Evolutionary conservation across 805 yeast species (phyloP).

Genomic region (Ogataea paraovalis): DNA sequence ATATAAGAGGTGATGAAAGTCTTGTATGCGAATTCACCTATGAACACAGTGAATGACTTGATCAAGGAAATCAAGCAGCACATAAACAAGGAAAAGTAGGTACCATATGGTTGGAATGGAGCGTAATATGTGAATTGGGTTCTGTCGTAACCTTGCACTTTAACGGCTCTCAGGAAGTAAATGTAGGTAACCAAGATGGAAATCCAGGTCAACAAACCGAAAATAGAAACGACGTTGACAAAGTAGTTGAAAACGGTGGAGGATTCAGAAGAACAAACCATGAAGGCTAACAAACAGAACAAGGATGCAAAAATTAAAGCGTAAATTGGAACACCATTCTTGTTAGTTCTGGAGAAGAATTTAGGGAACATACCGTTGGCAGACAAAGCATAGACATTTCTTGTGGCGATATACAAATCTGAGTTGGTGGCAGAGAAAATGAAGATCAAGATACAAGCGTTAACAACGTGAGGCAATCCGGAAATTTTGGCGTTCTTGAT

Average conservation of each 20-base stretch:
- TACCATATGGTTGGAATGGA: constrained; percentile 67
- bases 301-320: constrained; percentile 47
- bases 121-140: constrained; percentile 54
- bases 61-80: constrained; percentile 55
- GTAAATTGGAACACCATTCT: constrained; percentile 65
- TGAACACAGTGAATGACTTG: constrained; percentile 71
- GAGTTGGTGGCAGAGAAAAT: constrained; percentile 82
- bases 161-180: constrained; percentile 59
- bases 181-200: constrained; percentile 66
- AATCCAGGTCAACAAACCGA: constrained; percentile 73
- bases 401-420: constrained; percentile 70
- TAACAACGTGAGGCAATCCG: constrained; percentile 70
- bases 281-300: constrained; percentile 65
- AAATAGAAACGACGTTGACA: constrained; percentile 72
- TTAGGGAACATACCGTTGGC: constrained; percentile 72
- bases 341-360: constrained; percentile 60
- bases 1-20: constrained; percentile 75
- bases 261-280: constrained; percentile 59
- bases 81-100: constrained; percentile 52
- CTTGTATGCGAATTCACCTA: constrained; percentile 53
- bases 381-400: constrained; percentile 70
- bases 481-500: constrained; percentile 59
- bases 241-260: constrained; percentile 60
- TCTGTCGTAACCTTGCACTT: constrained; percentile 63
- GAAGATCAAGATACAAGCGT: constrained; percentile 71